These are phyloP conservation scores for Pseudoscleropodium purum DNA, from an alignment of 225 moss, liverwort and hornwort species.

Conservation along the genomic window DNA sequence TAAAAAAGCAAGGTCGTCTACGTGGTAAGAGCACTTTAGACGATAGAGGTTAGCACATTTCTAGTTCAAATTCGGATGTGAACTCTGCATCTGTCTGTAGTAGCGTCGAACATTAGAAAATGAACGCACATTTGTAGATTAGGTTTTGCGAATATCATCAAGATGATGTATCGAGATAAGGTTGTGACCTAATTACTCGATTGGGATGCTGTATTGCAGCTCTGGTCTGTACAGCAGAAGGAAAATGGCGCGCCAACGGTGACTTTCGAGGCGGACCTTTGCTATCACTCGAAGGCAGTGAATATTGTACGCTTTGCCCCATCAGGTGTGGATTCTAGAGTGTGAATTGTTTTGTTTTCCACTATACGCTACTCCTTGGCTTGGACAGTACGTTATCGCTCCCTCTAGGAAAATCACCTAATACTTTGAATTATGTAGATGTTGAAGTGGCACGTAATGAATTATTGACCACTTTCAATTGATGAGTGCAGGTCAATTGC, in stretches of 20 bases:
- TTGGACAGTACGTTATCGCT: background rate
- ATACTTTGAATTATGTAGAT: background rate
- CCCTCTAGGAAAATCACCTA: background rate
- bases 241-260: conserved; percentile 63
- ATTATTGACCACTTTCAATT: background rate
- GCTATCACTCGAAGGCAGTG: conserved; percentile 75
- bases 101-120: background rate
- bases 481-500: conserved; percentile 58
- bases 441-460: background rate
- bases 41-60: background rate
- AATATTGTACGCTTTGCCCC: conserved; percentile 82
- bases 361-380: background rate
- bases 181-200: background rate
- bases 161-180: background rate
- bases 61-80: background rate
- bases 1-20: background rate
- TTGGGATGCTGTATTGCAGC: conserved; percentile 28
- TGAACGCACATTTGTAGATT: background rate
- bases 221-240: conserved; percentile 62
- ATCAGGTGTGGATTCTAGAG: conserved; percentile 35
- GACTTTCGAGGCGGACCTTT: conserved; percentile 60
- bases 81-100: background rate
- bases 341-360: background rate
- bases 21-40: background rate
- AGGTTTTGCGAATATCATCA: background rate